phyloP scores from a whole-genome alignment of 1,284 basidiomycete species.

The Sphaerobolus stellatus region DNA sequence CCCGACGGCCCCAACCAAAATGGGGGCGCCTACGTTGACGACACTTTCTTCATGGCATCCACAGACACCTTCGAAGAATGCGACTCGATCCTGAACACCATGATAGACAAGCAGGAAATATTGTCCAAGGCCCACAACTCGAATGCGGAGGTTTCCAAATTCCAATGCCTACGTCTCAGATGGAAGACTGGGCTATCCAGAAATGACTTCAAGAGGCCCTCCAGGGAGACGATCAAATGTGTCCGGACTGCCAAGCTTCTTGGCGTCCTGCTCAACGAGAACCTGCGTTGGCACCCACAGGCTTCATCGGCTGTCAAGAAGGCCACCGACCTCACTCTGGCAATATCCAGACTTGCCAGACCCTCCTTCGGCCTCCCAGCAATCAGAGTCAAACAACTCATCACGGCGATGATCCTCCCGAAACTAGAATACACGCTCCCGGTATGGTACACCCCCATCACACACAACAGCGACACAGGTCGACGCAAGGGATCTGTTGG shows the following conservation, averaged over 20 bases:
- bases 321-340: not conserved
- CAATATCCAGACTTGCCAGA: not conserved
- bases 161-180: not conserved
- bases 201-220: too few relatives aligned
- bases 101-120: slow-evolving; percentile 16
- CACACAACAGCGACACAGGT: not conserved
- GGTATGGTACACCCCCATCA: slow-evolving; percentile 33
- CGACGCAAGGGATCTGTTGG: slow-evolving; percentile 16
- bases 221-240: too few relatives aligned
- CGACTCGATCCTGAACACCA: slow-evolving; percentile 15
- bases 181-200: too few relatives aligned
- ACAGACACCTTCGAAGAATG: slow-evolving; percentile 17
- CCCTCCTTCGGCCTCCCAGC: slow-evolving; percentile 1
- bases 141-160: not conserved
- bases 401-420: not conserved
- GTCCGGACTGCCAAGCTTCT: too few relatives aligned
- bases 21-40: slow-evolving; percentile 1
- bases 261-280: not conserved
- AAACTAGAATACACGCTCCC: not conserved
- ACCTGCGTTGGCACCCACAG: not conserved
- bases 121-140: slow-evolving; percentile 4
- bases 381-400: not conserved
- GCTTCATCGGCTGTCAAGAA: not conserved
- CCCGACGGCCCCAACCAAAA: slow-evolving; percentile 15
- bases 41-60: slow-evolving; percentile 17